Evolutionary conservation across 2,329 filamentous ascomycete genomes (phyloP).

Genomic region (Botrytis paeoniae): DNA sequence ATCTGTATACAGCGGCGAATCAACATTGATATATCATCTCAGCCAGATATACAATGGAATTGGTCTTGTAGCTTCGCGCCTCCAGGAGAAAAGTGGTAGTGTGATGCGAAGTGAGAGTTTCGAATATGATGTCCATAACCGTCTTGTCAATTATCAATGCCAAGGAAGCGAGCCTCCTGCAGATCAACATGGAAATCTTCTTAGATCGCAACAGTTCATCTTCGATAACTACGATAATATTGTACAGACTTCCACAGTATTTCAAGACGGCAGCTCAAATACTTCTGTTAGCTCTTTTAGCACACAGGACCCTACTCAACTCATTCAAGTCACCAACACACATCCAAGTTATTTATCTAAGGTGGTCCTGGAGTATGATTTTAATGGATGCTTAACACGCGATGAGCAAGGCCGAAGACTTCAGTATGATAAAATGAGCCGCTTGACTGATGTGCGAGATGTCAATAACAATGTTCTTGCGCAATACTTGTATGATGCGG

Average conservation of each 20-base stretch:
- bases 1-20: neutral
- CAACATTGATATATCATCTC: slow-evolving; percentile 2
- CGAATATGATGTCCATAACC: slow-evolving; percentile 16
- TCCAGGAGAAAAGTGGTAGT: neutral
- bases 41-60: slow-evolving; percentile 5
- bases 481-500: slow-evolving; percentile 5
- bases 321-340: slow-evolving; percentile 10
- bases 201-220: neutral
- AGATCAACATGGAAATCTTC: neutral
- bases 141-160: slow-evolving; percentile 11
- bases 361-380: neutral
- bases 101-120: slow-evolving; percentile 1
- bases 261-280: slow-evolving; percentile 8
- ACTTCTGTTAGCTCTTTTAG: neutral
- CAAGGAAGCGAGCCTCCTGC: slow-evolving; percentile 1
- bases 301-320: slow-evolving; percentile 11
- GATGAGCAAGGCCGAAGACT: slow-evolving; percentile 10
- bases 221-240: slow-evolving; percentile 19
- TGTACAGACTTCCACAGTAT: neutral
- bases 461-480: neutral
- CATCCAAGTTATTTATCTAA: neutral
- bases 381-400: slow-evolving; percentile 6
- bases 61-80: slow-evolving; percentile 2
- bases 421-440: slow-evolving; percentile 8
- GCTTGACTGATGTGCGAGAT: slow-evolving; percentile 1